Evolutionary conservation across 2,329 filamentous ascomycete species (phyloP).

Genomic region (Escovopsis sp.): DNA sequence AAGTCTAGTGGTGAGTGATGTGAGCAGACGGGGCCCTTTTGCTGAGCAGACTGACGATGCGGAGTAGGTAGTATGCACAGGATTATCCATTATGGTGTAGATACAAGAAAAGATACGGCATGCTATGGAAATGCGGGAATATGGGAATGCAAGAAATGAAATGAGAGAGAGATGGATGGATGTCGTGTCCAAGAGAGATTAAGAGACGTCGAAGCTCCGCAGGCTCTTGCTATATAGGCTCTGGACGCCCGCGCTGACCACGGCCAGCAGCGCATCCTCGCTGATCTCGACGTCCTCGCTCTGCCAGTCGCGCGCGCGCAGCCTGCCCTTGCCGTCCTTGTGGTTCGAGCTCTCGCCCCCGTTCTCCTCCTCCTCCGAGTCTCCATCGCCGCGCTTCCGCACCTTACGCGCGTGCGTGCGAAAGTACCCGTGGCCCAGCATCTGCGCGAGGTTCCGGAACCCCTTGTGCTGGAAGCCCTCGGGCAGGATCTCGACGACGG

Average conservation of each 20-base stretch:
- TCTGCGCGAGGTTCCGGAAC: conserved; percentile 26
- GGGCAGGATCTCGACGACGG: conserved; percentile 29
- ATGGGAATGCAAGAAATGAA: no score
- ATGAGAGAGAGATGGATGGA: no score
- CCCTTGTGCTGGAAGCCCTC: conserved; percentile 8
- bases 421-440: conserved; percentile 24
- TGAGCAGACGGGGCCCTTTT: no score
- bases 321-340: not conserved
- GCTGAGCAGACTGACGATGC: no score
- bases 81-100: no score
- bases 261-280: not conserved
- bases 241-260: not conserved
- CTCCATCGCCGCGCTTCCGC: not conserved
- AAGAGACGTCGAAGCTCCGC: not conserved
- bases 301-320: not conserved
- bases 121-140: no score
- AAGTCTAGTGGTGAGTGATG: no score
- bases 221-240: not conserved
- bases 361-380: not conserved
- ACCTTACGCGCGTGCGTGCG: conserved; percentile 15
- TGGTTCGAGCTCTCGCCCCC: not conserved
- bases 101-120: no score
- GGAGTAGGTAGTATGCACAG: no score
- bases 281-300: not conserved
- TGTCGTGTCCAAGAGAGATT: no score